phyloP scores from a whole-genome alignment of 2,329 filamentous ascomycete species.

The Penicillium sp. region DNA sequence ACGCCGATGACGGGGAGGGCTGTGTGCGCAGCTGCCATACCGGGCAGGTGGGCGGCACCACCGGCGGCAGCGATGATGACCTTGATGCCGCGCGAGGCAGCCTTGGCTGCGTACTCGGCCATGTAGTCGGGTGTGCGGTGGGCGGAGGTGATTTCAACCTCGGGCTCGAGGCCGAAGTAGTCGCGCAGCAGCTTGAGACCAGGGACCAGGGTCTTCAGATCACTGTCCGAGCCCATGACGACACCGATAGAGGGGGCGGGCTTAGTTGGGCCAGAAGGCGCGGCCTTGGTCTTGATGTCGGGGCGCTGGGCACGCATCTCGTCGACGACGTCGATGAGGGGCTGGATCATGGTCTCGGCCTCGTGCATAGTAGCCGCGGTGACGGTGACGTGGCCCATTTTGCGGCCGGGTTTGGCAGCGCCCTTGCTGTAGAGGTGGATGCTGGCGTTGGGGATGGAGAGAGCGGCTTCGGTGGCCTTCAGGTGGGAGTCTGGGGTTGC shows the following conservation, averaged over 20 bases:
- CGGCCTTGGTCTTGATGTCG: conserved; percentile 37
- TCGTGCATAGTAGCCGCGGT: conserved; percentile 68
- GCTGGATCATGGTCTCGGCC: conserved; percentile 68
- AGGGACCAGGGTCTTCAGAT: conserved; percentile 47
- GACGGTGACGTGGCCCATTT: conserved; percentile 93
- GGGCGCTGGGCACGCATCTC: conserved; percentile 67
- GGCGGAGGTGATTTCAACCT: conserved; percentile 51
- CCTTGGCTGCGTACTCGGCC: conserved; percentile 65
- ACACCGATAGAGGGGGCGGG: conserved; percentile 45
- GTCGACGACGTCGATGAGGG: conserved; percentile 74
- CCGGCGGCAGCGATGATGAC: conserved; percentile 77
- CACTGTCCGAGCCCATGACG: conserved; percentile 53
- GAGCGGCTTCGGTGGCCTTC: conserved; percentile 57
- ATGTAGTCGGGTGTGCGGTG: conserved; percentile 74
- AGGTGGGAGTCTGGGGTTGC: conserved; percentile 64
- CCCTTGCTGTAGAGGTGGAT: conserved; percentile 93
- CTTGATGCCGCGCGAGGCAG: conserved; percentile 66
- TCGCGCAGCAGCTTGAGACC: conserved; percentile 47
- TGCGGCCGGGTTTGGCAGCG: conserved; percentile 79
- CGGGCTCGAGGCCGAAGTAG: conserved; percentile 46
- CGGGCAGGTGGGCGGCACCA: conserved; percentile 71
- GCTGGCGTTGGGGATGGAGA: conserved; percentile 60
- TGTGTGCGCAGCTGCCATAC: conserved; percentile 74
- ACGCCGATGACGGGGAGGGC: conserved; percentile 75
- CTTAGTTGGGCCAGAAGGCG: conserved; percentile 33